Evolutionary conservation across 495 filamentous ascomycete species (phyloP).

Genomic region (Penicillium simplicissimum): DNA sequence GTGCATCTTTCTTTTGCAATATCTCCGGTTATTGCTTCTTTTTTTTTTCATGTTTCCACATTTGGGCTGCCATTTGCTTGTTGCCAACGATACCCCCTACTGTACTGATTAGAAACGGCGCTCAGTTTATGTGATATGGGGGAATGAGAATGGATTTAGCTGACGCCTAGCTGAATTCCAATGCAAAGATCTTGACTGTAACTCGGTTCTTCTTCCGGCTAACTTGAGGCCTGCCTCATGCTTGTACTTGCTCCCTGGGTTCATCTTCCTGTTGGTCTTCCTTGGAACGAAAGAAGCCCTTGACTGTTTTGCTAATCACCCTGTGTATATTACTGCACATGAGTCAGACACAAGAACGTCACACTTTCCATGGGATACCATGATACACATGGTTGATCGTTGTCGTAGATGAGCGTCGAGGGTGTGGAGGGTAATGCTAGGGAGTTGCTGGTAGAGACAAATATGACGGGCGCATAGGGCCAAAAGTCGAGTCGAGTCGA

Average conservation of each 20-base stretch:
- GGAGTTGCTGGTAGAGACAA: too few species aligned
- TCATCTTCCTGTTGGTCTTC: background rate
- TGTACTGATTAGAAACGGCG: background rate
- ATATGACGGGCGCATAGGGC: too few species aligned
- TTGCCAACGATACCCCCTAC: background rate
- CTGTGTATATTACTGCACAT: too few species aligned
- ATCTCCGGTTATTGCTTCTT: background rate
- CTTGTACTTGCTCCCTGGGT: background rate
- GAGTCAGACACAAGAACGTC: too few species aligned
- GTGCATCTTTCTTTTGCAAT: too few species aligned
- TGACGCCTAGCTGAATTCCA: background rate
- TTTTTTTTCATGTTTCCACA: background rate
- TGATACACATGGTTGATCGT: too few species aligned
- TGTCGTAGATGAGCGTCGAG: too few species aligned
- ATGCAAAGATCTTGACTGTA: background rate
- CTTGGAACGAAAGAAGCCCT: too few species aligned
- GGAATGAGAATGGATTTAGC: background rate
- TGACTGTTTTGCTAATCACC: too few species aligned
- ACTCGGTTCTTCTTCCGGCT: background rate
- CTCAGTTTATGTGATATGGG: background rate
- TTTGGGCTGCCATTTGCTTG: slow-evolving; percentile 1
- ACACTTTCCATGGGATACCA: too few species aligned
- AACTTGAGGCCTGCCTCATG: background rate
- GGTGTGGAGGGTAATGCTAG: too few species aligned
- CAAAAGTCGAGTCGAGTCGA: too few species aligned